phyloP scores from a whole-genome alignment of 1,139 yeast genomes.

The Magnusiomyces ingens region DNA sequence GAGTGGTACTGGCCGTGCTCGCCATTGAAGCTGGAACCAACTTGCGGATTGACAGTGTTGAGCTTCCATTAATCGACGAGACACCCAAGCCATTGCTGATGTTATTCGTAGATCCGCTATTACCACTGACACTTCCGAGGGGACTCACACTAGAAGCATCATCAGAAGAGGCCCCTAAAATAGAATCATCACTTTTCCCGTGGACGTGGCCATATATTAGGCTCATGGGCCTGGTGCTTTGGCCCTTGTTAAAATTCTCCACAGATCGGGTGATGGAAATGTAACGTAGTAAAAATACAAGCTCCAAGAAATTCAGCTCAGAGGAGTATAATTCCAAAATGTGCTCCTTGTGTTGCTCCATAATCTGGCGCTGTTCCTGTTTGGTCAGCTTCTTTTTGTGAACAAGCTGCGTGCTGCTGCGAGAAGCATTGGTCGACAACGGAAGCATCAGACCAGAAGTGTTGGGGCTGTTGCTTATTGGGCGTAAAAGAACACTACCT shows the following conservation, averaged over 20 bases:
- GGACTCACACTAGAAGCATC: neutral
- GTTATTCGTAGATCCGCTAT: neutral
- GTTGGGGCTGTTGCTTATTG: neutral
- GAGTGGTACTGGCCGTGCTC: constrained; percentile 1
- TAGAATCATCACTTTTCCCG: too few relatives aligned
- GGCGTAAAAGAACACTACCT: too few relatives aligned
- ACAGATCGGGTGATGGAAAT: neutral
- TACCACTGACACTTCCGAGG: neutral
- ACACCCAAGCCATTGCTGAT: neutral
- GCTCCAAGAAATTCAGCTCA: constrained; percentile 3
- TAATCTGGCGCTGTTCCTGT: neutral
- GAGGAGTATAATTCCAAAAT: neutral
- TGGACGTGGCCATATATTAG: too few relatives aligned
- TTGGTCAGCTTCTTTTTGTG: neutral
- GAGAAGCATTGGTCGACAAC: constrained; percentile 16
- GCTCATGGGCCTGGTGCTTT: neutral
- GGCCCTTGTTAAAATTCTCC: neutral
- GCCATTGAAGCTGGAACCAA: too few relatives aligned
- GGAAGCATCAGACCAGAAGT: neutral
- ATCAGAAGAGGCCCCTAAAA: neutral
- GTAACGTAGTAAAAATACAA: constrained; percentile 1
- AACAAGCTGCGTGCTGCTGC: neutral
- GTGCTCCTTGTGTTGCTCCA: neutral
- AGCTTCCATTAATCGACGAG: neutral
- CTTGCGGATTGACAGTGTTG: too few relatives aligned